phyloP scores from a whole-genome alignment of 352 stramenopile species.

The Phytopythium cucurbitacearum region DNA sequence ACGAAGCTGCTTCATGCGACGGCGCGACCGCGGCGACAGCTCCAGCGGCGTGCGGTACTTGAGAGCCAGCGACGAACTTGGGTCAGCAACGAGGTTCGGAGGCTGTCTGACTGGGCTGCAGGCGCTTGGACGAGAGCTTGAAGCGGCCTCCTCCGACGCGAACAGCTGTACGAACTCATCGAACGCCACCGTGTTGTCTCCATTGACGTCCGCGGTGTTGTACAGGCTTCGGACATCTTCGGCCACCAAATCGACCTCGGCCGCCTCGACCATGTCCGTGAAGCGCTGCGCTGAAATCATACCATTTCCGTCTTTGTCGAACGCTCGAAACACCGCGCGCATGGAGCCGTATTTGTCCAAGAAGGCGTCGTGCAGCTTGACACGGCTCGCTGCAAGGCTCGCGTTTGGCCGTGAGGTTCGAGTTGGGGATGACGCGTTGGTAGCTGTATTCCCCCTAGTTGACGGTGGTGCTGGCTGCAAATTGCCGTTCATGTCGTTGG shows the following conservation, averaged over 20 bases:
- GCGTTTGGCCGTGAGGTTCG: constrained; percentile 1
- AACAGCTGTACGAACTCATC: constrained; percentile 78
- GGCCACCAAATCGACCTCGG: constrained; percentile 42
- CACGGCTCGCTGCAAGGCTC: constrained; percentile 31
- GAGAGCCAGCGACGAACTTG: constrained; percentile 49
- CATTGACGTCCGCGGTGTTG: constrained; percentile 52
- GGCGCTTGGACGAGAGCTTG: constrained; percentile 11
- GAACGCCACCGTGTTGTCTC: constrained; percentile 69
- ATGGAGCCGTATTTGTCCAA: constrained; percentile 76
- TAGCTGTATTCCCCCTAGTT: constrained; percentile 10
- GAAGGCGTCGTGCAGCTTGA: constrained; percentile 59
- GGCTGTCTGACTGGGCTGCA: constrained; percentile 29
- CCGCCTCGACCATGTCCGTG: constrained; percentile 63
- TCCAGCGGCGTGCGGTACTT: constrained; percentile 68
- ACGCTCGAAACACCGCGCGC: constrained; percentile 68
- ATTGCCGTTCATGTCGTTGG: constrained; percentile 2
- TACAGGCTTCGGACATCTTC: constrained; percentile 49
- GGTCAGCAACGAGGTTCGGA: constrained; percentile 21
- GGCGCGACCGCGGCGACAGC: constrained; percentile 48
- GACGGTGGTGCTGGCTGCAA: constrained; percentile 7
- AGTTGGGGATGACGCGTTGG: too few relatives aligned
- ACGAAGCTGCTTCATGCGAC: constrained; percentile 63
- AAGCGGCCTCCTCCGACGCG: constrained; percentile 13
- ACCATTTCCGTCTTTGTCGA: constrained; percentile 59
- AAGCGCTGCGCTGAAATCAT: constrained; percentile 77